Conservation (phyloP, 805 yeast species). For the Metschnikowia koreensis region DNA sequence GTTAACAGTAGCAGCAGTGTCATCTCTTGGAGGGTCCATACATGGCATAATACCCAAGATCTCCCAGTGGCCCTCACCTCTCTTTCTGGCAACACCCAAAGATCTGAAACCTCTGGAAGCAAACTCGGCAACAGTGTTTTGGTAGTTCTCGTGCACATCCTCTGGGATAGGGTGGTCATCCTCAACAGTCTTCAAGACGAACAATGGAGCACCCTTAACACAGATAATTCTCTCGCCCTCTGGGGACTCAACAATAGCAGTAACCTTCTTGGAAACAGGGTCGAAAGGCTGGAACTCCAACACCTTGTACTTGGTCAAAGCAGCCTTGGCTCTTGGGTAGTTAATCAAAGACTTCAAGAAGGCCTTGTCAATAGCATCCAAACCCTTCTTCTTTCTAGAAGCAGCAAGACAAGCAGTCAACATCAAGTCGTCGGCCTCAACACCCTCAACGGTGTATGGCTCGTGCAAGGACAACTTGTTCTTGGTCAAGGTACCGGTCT, state of each 20-base stretch:
- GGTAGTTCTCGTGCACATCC: conserved; percentile 89
- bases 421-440: conserved; percentile 93
- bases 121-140: conserved; percentile 95
- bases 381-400: conserved; percentile 96
- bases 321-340: conserved; percentile 91
- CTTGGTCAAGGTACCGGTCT: conserved; percentile 97
- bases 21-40: conserved; percentile 99
- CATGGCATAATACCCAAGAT: conserved; percentile 97
- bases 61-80: conserved; percentile 99
- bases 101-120: conserved; percentile 99
- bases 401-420: conserved; percentile 97
- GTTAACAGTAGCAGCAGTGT: conserved; percentile 89
- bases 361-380: conserved; percentile 96
- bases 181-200: conserved; percentile 94
- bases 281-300: conserved; percentile 96
- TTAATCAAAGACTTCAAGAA: conserved; percentile 84
- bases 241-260: conserved; percentile 93
- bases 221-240: conserved; percentile 92
- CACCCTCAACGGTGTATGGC: conserved; percentile 98
- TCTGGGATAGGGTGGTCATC: conserved; percentile 96
- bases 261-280: conserved; percentile 96
- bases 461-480: conserved; percentile 94
- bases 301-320: conserved; percentile 91
- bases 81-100: conserved; percentile 97
- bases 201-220: conserved; percentile 98